Conservation (phyloP, 768 basidiomycete genomes). For the Cytidiella melzeri region DNA sequence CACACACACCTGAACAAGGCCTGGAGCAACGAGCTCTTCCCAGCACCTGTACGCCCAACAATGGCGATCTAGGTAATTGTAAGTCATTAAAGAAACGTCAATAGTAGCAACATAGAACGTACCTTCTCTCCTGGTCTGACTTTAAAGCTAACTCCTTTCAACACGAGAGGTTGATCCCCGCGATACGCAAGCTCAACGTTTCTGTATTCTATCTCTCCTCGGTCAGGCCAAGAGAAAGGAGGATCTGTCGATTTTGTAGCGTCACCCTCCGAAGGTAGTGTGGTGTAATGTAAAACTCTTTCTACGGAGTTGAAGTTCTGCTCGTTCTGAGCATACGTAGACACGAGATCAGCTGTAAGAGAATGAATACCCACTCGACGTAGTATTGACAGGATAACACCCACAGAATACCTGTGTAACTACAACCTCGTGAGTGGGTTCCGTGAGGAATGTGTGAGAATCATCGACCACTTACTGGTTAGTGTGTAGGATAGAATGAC, state of each 20-base stretch:
- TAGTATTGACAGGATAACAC: constrained; percentile 11
- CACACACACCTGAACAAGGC: constrained; percentile 45
- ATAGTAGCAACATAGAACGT: too few species aligned
- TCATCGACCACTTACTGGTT: constrained; percentile 38
- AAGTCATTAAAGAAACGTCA: too few species aligned
- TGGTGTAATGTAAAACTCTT: constrained; percentile 60
- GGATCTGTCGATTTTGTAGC: constrained; percentile 42
- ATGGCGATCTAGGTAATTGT: constrained; percentile 47
- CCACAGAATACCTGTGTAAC: constrained; percentile 51
- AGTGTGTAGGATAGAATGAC: constrained; percentile 27
- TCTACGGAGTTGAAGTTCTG: constrained; percentile 74
- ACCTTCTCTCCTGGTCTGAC: constrained; percentile 82
- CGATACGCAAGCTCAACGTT: constrained; percentile 78
- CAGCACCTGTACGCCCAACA: constrained; percentile 42
- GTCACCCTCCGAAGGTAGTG: constrained; percentile 51
- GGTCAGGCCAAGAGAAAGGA: constrained; percentile 63
- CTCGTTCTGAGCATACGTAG: constrained; percentile 53
- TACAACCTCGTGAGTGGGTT: constrained; percentile 15
- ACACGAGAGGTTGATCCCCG: constrained; percentile 78
- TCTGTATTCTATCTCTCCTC: constrained; percentile 68
- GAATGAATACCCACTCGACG: neutral
- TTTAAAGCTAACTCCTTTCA: constrained; percentile 71
- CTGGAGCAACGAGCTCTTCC: constrained; percentile 53
- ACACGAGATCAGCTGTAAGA: constrained; percentile 44
- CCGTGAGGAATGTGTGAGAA: neutral